phyloP scores from a whole-genome alignment of 1,139 yeast genomes.

The Yamadazyma kanchanaburiensis region DNA sequence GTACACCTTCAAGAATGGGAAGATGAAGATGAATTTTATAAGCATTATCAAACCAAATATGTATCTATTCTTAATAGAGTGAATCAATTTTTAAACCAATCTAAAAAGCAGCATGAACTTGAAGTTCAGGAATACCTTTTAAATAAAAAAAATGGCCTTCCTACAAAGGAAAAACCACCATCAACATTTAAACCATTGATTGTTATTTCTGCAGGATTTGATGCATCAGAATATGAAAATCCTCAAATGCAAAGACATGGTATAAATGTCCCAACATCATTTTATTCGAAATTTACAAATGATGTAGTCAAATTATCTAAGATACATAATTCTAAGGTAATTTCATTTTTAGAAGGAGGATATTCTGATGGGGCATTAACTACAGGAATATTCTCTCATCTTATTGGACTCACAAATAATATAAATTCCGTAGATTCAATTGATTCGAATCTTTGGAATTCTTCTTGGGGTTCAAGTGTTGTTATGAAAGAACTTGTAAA shows the following conservation, averaged over 20 bases:
- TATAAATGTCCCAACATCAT: conserved; percentile 79
- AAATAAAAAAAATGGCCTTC: conserved; percentile 6
- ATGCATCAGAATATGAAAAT: conserved; percentile 82
- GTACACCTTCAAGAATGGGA: conserved; percentile 72
- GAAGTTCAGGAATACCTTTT: conserved; percentile 30
- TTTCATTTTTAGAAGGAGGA: conserved; percentile 83
- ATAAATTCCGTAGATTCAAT: conserved; percentile 26
- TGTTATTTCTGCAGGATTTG: conserved; percentile 81
- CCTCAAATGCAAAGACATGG: conserved; percentile 85
- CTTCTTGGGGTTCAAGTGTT: conserved; percentile 59
- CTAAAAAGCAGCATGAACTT: conserved; percentile 43
- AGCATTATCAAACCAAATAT: conserved; percentile 60
- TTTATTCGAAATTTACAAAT: conserved; percentile 68
- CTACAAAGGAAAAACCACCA: conserved; percentile 31
- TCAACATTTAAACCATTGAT: conserved; percentile 68
- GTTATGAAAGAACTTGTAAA: conserved; percentile 64
- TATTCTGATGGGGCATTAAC: conserved; percentile 81
- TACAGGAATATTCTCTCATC: conserved; percentile 78
- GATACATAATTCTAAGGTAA: conserved; percentile 58
- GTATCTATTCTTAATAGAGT: conserved; percentile 65
- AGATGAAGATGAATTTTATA: conserved; percentile 61
- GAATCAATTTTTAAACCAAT: conserved; percentile 56
- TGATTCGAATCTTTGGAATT: conserved; percentile 46
- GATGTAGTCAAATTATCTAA: conserved; percentile 68
- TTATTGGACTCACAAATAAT: conserved; percentile 52